Base-by-base conservation (phyloP, 2,329 filamentous ascomycete species). In the Neurospora crassa region DNA sequence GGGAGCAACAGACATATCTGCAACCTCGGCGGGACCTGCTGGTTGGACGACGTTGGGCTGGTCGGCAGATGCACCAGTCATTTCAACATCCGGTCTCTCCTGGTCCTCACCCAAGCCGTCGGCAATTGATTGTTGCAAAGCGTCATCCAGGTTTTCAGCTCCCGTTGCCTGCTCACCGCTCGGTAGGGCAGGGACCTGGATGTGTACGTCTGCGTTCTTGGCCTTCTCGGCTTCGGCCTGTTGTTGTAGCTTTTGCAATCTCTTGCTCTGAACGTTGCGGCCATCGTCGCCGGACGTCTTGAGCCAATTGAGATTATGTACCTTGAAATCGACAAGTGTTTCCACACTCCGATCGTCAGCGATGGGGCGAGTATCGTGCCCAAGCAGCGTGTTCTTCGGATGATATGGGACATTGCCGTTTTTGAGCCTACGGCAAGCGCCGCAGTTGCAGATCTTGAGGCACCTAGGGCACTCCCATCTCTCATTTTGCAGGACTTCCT, bases 311-410 rank as follows among this genome's bases (percentile, higher is more conserved):
- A 97, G 84, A 79, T 99, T 99, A 70, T 96, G 95, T 53, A 92
- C 85, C 37, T 92, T 90, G 80, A 97, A 97, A 78, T 98, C 94
- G 10, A 98, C 93, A 29, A 98, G 86, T 34, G 90, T 91, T 79
- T 98, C 95, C 6, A 97, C 89, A 77, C 94, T 97, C 72, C 96
- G 90, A 69, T 92, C 91, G 80, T 99, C 96, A 2, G 96, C 95
- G 68, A 98, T 90, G 42, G 92, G 91, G 70, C 90, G 92, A 0
- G 96, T 99, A 75, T 98, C 94, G 76, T 97, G 94, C 0, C 96
- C 96, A 2, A 98, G 87, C 1, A 95, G 84, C 0, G 94, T 97
- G 71, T 91, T 93, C 77, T 93, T 96, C 0, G 96, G 96, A 69
- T 92, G 89, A 77, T 97, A 97, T 0, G 94, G 92, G 14, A 5